Conservation (phyloP, 164 flowering plant genomes). For the Tinospora cordifolia region DNA sequence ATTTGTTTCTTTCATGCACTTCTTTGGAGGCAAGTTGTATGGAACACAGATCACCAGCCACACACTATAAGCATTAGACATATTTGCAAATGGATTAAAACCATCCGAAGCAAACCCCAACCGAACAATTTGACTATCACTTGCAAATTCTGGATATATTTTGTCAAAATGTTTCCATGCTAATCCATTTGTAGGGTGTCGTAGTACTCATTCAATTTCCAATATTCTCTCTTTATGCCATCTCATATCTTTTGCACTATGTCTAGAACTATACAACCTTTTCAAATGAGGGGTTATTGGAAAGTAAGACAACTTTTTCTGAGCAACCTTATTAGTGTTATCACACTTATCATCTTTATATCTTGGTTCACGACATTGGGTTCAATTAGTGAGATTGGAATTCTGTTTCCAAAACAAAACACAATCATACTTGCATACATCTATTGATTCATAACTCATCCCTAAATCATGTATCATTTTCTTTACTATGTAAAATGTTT, state of each 20-base stretch:
- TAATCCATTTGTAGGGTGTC: not conserved
- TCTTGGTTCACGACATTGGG: not conserved
- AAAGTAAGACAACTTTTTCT: not conserved
- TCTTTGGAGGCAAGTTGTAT: slow-evolving; percentile 4
- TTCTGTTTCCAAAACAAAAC: not conserved
- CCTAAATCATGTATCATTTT: not conserved
- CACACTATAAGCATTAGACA: not conserved
- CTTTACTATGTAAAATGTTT: not conserved
- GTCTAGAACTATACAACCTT: not conserved
- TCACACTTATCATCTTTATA: not conserved
- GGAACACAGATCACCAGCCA: slow-evolving; percentile 2
- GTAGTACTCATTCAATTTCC: not conserved
- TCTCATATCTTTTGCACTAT: not conserved
- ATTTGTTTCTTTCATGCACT: slow-evolving; percentile 1
- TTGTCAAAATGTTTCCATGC: slow-evolving; percentile 1
- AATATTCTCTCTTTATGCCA: not conserved
- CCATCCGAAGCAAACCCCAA: slow-evolving; percentile 2
- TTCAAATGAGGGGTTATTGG: not conserved
- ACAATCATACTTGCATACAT: not conserved
- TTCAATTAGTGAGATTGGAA: not conserved
- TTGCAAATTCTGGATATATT: not conserved
- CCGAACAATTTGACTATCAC: not conserved
- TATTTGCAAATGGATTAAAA: not conserved
- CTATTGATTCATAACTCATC: not conserved
- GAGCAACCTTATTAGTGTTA: not conserved